These are phyloP conservation scores for Limnanthes douglasii DNA, from an alignment of 345 rosid genomes.

Conservation along the genomic window DNA sequence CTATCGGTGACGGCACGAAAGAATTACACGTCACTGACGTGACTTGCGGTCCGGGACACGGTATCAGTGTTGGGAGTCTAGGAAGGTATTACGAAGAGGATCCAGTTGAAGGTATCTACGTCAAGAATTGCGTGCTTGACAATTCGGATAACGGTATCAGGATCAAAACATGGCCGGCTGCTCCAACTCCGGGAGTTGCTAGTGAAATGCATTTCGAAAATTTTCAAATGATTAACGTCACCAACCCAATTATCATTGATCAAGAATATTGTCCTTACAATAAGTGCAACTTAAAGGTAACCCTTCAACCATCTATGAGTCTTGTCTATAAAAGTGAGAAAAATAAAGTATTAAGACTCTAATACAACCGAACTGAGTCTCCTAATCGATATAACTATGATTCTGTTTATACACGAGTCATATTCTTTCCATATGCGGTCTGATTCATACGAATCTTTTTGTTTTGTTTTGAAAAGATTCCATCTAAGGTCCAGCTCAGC, in stretches of 20 bases:
- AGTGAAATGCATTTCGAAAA: conserved; percentile 13
- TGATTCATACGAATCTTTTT: no score
- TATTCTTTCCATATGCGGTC: no score
- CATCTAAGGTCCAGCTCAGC: no score
- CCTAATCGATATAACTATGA: no score
- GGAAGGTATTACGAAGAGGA: conserved; percentile 17
- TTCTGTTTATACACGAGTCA: no score
- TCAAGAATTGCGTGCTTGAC: conserved; percentile 12
- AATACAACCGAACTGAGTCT: no score
- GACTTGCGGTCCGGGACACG: conserved; percentile 17
- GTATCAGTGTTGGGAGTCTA: conserved; percentile 30
- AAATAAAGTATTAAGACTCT: no score
- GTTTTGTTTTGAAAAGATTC: no score
- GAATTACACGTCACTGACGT: conserved; percentile 13
- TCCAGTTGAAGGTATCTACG: conserved; percentile 15
- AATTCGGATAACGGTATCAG: conserved; percentile 22
- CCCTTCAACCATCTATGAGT: no score
- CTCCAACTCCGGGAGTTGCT: conserved; percentile 13
- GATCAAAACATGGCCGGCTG: conserved; percentile 28
- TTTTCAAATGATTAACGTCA: conserved; percentile 10
- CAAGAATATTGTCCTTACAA: conserved; percentile 22
- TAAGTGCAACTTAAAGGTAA: no score
- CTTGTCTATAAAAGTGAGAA: no score
- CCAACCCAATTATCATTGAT: conserved; percentile 18
- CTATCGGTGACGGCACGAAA: conserved; percentile 14